A percentile compares a stretch with the other conserved stretches of the same genome.
These are phyloP conservation scores for Ceratobasidium sp. DNA, from an alignment of 1,284 basidiomycete genomes.

Conservation along the genomic window DNA sequence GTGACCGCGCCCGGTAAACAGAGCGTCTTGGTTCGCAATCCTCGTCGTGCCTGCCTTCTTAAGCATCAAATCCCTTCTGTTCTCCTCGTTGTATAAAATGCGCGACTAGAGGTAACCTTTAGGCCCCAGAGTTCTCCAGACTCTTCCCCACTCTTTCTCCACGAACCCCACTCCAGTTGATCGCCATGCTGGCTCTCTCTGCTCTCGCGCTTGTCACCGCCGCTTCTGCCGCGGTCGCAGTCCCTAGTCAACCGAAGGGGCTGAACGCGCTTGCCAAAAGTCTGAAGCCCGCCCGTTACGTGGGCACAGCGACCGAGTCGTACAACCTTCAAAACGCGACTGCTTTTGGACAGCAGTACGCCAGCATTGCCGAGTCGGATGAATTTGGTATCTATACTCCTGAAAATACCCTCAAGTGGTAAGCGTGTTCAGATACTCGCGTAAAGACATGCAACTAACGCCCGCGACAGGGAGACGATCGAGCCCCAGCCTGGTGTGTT, in stretches of 20 bases:
- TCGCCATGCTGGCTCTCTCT: constrained; percentile 31
- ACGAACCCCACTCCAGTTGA: constrained; percentile 4
- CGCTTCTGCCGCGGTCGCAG: constrained; percentile 7
- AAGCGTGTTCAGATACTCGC: neutral
- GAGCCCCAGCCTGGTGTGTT: constrained; percentile 45
- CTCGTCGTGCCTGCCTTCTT: constrained; percentile 1
- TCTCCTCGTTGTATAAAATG: constrained; percentile 29
- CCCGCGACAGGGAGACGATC: constrained; percentile 28
- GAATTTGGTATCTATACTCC: constrained; percentile 48
- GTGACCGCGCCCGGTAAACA: constrained; percentile 30
- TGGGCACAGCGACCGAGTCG: constrained; percentile 44
- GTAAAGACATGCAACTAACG: neutral
- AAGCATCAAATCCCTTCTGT: constrained; percentile 1
- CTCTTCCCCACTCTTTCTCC: constrained; percentile 33
- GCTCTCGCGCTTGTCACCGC: neutral
- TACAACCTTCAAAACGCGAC: constrained; percentile 43
- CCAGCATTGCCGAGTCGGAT: constrained; percentile 28
- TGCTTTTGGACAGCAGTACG: constrained; percentile 40
- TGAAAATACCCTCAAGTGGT: constrained; percentile 49
- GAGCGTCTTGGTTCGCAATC: neutral
- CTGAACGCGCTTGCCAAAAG: constrained; percentile 28
- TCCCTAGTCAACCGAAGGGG: constrained; percentile 27
- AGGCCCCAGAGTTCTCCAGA: constrained; percentile 40
- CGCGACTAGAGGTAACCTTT: neutral
- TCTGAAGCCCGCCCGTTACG: constrained; percentile 34